phyloP scores from a whole-genome alignment of 768 basidiomycete genomes.

The Terana coerulea region DNA sequence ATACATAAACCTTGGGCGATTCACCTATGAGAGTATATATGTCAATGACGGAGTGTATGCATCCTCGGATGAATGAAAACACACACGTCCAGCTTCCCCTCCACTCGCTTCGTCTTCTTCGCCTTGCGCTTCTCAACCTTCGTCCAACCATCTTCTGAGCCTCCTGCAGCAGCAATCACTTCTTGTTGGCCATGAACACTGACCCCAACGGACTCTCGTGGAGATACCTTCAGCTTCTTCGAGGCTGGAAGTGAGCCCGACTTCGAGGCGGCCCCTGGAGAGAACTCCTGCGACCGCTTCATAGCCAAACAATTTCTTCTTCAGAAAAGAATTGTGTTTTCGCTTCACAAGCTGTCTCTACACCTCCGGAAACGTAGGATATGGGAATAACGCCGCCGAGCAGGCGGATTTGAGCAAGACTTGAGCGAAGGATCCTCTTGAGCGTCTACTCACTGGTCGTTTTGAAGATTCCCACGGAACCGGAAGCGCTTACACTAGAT shows the following conservation, averaged over 20 bases:
- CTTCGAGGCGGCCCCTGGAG: background rate
- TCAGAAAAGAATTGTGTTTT: too few species aligned
- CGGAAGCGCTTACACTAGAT: too few species aligned
- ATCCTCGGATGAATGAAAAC: conserved; percentile 6
- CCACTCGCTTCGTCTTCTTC: conserved; percentile 61
- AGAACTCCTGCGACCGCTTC: conserved; percentile 16
- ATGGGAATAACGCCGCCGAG: too few species aligned
- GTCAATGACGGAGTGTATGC: background rate
- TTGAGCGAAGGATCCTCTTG: too few species aligned
- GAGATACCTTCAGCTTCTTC: conserved; percentile 20
- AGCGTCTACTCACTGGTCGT: too few species aligned
- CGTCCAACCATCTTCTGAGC: conserved; percentile 49
- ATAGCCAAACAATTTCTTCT: too few species aligned
- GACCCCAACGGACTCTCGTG: conserved; percentile 12
- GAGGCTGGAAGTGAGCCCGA: conserved; percentile 14
- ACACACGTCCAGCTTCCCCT: conserved; percentile 61
- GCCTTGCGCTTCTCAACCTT: conserved; percentile 70
- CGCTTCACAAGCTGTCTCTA: too few species aligned
- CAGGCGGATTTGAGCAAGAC: too few species aligned
- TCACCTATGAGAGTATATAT: conserved; percentile 32
- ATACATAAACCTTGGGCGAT: conserved; percentile 79
- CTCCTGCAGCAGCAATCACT: background rate
- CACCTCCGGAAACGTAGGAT: too few species aligned
- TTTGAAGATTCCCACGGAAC: too few species aligned
- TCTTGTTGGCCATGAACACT: conserved; percentile 4